A percentile compares a stretch with the other conserved stretches of the same genome.
phyloP scores from a whole-genome alignment of 148 eudicot genomes.

The Spergularia marina region DNA sequence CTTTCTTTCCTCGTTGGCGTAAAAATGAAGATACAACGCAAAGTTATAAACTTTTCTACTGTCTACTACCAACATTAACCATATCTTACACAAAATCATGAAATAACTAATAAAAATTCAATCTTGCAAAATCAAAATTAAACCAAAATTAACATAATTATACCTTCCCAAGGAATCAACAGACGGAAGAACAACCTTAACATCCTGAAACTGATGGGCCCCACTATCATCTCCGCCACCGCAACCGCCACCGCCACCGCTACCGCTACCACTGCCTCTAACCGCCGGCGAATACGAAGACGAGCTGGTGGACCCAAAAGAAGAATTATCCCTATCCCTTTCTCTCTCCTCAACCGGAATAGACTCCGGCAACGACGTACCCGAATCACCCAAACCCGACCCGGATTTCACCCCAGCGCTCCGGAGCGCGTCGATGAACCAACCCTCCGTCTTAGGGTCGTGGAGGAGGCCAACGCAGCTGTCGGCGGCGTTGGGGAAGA shows the following conservation, averaged over 20 bases:
- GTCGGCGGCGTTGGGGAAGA: conserved; percentile 46
- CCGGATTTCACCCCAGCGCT: conserved; percentile 29
- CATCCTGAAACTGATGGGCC: conserved; percentile 26
- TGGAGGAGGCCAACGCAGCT: conserved; percentile 29
- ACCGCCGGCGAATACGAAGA: conserved; percentile 57
- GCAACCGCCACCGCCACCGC: conserved; percentile 19
- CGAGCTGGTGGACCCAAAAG: conserved; percentile 70
- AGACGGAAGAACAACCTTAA: conserved; percentile 42
- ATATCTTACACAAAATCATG: not conserved
- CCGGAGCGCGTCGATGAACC: conserved; percentile 65
- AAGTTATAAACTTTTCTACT: too few species aligned
- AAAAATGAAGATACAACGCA: too few species aligned
- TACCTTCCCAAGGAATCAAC: conserved; percentile 68
- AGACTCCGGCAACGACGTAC: conserved; percentile 36
- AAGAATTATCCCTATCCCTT: conserved; percentile 29
- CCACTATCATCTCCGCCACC: too few species aligned
- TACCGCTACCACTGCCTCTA: conserved; percentile 38
- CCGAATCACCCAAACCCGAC: not conserved
- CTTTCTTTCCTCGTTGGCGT: too few species aligned
- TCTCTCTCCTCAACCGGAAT: conserved; percentile 47
- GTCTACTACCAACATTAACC: too few species aligned
- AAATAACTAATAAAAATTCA: not conserved
- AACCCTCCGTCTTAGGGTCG: conserved; percentile 51
- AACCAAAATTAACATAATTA: too few species aligned
- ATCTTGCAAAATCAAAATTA: not conserved